These are phyloP conservation scores for Mortierella sp. DNA, from an alignment of 371 early-diverging fungal genomes.

Conservation along the genomic window DNA sequence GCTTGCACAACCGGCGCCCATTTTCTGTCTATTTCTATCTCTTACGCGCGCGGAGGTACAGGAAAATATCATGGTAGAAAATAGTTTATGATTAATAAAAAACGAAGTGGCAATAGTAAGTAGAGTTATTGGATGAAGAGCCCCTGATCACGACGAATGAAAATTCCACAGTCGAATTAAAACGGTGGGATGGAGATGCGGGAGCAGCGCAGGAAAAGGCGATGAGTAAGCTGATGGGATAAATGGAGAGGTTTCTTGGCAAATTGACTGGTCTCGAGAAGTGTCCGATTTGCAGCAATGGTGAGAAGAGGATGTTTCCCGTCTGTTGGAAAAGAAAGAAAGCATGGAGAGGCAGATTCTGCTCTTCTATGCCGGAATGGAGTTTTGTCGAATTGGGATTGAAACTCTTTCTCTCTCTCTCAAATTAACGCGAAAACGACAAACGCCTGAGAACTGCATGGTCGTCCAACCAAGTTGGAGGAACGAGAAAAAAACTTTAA, in stretches of 20 bases:
- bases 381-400: neutral
- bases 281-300: neutral
- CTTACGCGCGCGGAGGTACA: no score
- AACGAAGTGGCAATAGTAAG: no score
- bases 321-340: neutral
- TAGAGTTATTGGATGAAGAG: no score
- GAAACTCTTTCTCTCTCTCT: neutral
- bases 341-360: neutral
- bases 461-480: neutral
- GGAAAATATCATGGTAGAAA: no score
- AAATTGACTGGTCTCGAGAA: neutral
- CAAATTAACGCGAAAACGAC: neutral
- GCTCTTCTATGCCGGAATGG: constrained; percentile 3
- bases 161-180: no score
- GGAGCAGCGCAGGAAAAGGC: neutral
- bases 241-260: neutral
- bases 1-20: neutral
- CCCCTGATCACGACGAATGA: no score
- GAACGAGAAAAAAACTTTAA: neutral
- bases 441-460: neutral
- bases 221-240: neutral
- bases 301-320: neutral
- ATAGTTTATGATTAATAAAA: no score
- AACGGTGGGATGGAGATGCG: neutral
- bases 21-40: no score